Percentiles rank a stretch among this genome's conserved stretches.
Conservation (phyloP, 805 yeast genomes). For the Candida railenensis region DNA sequence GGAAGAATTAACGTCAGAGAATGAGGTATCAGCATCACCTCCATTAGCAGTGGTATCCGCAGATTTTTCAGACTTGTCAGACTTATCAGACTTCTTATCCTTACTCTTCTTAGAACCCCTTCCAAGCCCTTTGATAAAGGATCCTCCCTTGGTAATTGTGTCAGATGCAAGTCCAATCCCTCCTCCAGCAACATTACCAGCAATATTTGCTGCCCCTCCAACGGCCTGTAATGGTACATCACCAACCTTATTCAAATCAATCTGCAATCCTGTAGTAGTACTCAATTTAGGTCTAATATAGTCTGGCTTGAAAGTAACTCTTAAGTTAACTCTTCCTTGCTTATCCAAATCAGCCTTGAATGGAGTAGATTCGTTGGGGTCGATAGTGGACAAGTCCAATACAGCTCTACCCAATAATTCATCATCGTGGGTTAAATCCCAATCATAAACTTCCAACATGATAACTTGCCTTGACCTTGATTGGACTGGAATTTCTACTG, state of each 20-base stretch:
- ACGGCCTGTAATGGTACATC: constrained; percentile 48
- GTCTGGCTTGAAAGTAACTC: constrained; percentile 59
- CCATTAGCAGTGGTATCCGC: too few species aligned
- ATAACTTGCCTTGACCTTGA: constrained; percentile 60
- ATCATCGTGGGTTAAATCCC: constrained; percentile 77
- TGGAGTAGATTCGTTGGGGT: constrained; percentile 44
- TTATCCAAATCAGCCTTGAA: constrained; percentile 55
- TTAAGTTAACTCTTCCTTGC: constrained; percentile 60
- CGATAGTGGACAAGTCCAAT: constrained; percentile 50
- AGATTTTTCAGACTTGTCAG: too few species aligned
- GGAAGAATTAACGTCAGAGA: not conserved
- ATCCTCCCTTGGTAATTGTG: constrained; percentile 46
- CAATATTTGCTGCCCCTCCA: constrained; percentile 41
- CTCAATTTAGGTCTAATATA: constrained; percentile 63
- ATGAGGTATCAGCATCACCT: not conserved
- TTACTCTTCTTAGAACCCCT: constrained; percentile 19
- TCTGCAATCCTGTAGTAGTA: constrained; percentile 38
- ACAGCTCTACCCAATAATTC: constrained; percentile 54
- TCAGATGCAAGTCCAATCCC: constrained; percentile 35
- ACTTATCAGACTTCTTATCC: constrained; percentile 16
- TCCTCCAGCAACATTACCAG: constrained; percentile 30
- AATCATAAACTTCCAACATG: constrained; percentile 57
- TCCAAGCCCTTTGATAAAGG: constrained; percentile 32
- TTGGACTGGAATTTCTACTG: constrained; percentile 54
- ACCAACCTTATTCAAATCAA: constrained; percentile 38